phyloP scores from a whole-genome alignment of 805 yeast species.

The Kregervanrija delftensis region DNA sequence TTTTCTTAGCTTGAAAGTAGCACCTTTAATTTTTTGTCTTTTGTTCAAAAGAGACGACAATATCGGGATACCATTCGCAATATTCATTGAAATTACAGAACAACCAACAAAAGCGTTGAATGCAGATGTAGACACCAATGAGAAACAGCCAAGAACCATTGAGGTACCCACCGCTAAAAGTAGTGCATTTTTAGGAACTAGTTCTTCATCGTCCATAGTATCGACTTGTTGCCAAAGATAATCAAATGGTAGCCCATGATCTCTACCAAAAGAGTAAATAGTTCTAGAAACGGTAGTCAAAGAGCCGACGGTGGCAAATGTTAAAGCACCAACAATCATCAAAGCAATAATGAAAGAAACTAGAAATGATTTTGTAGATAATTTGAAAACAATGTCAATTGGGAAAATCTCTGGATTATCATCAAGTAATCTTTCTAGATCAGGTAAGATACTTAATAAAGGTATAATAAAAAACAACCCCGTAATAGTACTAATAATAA shows the following conservation, averaged over 20 bases:
- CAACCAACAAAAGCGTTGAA: conserved; percentile 82
- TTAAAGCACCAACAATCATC: conserved; percentile 58
- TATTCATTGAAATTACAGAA: conserved; percentile 65
- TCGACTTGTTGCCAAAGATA: conserved; percentile 62
- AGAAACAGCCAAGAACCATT: conserved; percentile 52
- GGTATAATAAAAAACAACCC: conserved; percentile 73
- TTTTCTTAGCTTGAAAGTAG: conserved; percentile 55
- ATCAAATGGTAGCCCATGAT: conserved; percentile 67
- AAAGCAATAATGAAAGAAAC: conserved; percentile 65
- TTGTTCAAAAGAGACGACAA: conserved; percentile 52
- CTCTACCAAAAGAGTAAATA: conserved; percentile 79
- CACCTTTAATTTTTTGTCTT: conserved; percentile 56
- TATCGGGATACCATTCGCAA: conserved; percentile 75
- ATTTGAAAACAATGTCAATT: conserved; percentile 66
- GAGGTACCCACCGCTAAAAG: conserved; percentile 58
- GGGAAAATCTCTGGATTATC: conserved; percentile 67
- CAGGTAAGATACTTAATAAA: conserved; percentile 64
- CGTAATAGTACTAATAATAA: conserved; percentile 54
- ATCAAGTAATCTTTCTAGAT: conserved; percentile 47
- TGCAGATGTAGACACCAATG: conserved; percentile 65
- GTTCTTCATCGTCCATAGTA: conserved; percentile 41
- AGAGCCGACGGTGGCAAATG: conserved; percentile 75
- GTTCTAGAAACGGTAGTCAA: conserved; percentile 76
- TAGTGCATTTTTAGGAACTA: conserved; percentile 66
- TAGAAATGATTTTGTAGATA: conserved; percentile 60